Base-by-base conservation (phyloP, 2,329 filamentous ascomycete genomes). In the Pestalotiopsis sp. region DNA sequence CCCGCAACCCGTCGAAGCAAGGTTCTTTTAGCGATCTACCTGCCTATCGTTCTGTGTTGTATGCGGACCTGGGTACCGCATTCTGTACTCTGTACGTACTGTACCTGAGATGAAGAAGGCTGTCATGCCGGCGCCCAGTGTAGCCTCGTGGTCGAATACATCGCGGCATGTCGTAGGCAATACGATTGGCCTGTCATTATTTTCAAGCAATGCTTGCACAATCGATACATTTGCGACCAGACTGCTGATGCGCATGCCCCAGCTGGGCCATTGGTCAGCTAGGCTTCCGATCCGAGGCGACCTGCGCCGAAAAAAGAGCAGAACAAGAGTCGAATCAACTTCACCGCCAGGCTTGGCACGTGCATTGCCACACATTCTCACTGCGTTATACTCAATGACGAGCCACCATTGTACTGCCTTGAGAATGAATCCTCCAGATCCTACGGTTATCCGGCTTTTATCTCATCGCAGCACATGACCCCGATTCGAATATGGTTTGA, bases 281-380 rank as follows among this genome's bases (percentile, higher is more conserved):
- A 5, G 14, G 4, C 27, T 27, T 59, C 12, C 57, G 20, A 59
- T 9, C 25, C 45, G 20, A 20, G 45, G 41, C 41, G 41, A 17
- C 41, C 41, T 45, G 17, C 5, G 20, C n/a, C 57, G 23, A 11
- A 36, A 13, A 9, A 59, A 23, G 23, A 20, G 57, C 57, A 59
- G 27, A 59, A 23, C 27, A 59, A 27, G 57, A 36, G 57, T 36
- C 25, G 23, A 36, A 36, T 59, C 57, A 59, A 23, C 49, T 66
- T 66, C 64, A 66, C 64, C 64, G 64, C 64, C 64, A 31, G 62
- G n/a, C 64, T 66, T 66, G 64, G 64, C 64, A 23, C 64, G 20
- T 20, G 64, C 64, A 31, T 57, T 27, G 64, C 27, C 64, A 66
- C 64, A 58, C 45, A 52, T 52, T 52, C 41, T n/a, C 17, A n/a